These are phyloP conservation scores for Starmerella powellii DNA, from an alignment of 805 yeast genomes.

Conservation along the genomic window DNA sequence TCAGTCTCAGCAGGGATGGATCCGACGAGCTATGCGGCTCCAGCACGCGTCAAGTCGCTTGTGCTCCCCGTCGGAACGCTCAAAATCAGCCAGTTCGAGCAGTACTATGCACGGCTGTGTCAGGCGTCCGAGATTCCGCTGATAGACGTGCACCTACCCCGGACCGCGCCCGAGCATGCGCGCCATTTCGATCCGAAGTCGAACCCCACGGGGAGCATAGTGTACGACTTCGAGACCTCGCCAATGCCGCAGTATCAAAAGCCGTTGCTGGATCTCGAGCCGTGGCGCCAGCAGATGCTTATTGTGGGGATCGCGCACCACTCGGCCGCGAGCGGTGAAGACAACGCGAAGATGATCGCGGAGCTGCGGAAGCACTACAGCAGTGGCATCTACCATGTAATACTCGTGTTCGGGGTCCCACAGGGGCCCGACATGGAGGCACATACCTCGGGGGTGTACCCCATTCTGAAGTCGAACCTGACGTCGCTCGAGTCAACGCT, in stretches of 20 bases:
- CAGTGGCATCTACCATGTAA: slow-evolving; percentile 42
- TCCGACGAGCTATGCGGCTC: slow-evolving; percentile 39
- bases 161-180: slow-evolving; percentile 8
- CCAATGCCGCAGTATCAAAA: slow-evolving; percentile 44
- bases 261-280: slow-evolving; percentile 78
- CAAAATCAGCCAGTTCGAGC: slow-evolving; percentile 33
- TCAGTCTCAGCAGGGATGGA: slow-evolving; percentile 16
- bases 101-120: slow-evolving; percentile 36
- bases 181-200: slow-evolving; percentile 64
- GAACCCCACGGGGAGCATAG: slow-evolving; percentile 64
- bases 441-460: slow-evolving; percentile 20
- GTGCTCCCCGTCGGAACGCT: slow-evolving; percentile 55
- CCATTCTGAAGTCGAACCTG: slow-evolving; percentile 25
- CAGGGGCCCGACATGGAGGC: slow-evolving; percentile 3
- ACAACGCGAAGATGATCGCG: slow-evolving; percentile 26
- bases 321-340: slow-evolving; percentile 19
- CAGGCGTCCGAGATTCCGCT: slow-evolving; percentile 52
- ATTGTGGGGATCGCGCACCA: slow-evolving; percentile 36
- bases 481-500: slow-evolving; percentile 47
- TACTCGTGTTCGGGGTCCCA: slow-evolving; percentile 40
- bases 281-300: slow-evolving; percentile 60
- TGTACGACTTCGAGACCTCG: slow-evolving; percentile 43
- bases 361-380: slow-evolving; percentile 40
- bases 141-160: slow-evolving; percentile 46
- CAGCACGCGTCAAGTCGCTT: slow-evolving; percentile 53